Evolutionary conservation across 192 early-diverging fungal species (phyloP), one percentile per base, ranked within the genome.

Genomic region (Podila epigama): DNA sequence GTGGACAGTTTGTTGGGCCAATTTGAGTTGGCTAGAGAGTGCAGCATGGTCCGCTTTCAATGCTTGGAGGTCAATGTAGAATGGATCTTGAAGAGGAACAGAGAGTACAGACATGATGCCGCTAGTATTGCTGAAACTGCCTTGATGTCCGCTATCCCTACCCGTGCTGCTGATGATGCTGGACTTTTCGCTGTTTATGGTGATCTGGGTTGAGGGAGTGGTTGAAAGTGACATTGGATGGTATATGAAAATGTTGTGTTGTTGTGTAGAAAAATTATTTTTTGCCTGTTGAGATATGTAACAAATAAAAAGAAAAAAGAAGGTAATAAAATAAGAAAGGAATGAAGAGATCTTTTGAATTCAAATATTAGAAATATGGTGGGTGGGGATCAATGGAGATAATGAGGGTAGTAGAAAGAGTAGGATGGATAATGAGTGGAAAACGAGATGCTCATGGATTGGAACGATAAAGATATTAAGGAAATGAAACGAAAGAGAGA

Each of bases 1-100:
- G 18, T 67, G 65, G 7, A 75, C 51, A 0, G 53, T 67, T 28
- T 68, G 72, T 9, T 77, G 73, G 11, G 61, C 51, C 48, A 58
- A 37, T 36, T 77, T 77, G 18, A 77, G 51, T 27, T 77, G 61
- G 1, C n/a, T 35, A 13, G 52, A 56, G 1, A 77, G 60, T 9
- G 56, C 40, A 0, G 44, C 25, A 32, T 77, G 40, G 22, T 77
- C 73, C 1, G 73, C 16, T 63, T 60, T 39, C 0, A 77, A 50
- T 0, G 66, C 53, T n/a, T 60, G 42, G 3, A 77, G 28, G 22
- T 77, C 73, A 1, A 53, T 59, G 40, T 59, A 77, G 40, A 51
- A 60, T 1, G 66, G 73, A 13, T 77, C 66, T 56, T 44, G 36
- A 27, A 77, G 28, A 2, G 73, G 65, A 15, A 68, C 61, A 6